A percentile compares a stretch with the other conserved stretches of the same genome.
These are phyloP conservation scores for Alternaria postmessia DNA, from an alignment of 2,329 filamentous ascomycete genomes.

Conservation along the genomic window DNA sequence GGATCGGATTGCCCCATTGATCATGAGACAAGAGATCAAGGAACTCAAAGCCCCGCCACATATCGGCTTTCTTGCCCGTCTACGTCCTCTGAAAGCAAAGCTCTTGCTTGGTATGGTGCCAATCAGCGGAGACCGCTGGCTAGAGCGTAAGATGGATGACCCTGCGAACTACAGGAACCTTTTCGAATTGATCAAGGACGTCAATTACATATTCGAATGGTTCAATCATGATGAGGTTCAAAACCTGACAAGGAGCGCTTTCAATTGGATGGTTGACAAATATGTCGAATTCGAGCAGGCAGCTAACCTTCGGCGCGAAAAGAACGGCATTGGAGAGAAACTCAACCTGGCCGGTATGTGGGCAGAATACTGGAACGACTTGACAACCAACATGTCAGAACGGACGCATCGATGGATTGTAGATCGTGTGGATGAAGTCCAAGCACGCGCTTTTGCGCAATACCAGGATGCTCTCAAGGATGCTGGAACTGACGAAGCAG, in stretches of 20 bases:
- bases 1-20: not conserved
- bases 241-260: constrained; percentile 9
- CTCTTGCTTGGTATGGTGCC: constrained; percentile 29
- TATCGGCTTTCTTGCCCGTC: constrained; percentile 11
- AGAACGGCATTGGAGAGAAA: constrained; percentile 14
- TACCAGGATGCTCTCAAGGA: not conserved
- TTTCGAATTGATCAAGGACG: constrained; percentile 25
- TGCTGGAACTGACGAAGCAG: not conserved
- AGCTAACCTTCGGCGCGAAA: constrained; percentile 23
- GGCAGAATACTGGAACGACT: constrained; percentile 25
- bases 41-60: not conserved
- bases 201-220: constrained; percentile 22
- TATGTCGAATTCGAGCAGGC: constrained; percentile 23
- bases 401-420: constrained; percentile 29
- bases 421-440: constrained; percentile 27
- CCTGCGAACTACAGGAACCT: constrained; percentile 25
- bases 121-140: constrained; percentile 25
- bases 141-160: constrained; percentile 28
- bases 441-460: not conserved
- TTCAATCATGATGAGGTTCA: constrained; percentile 12
- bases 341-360: constrained; percentile 29
- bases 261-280: constrained; percentile 20
- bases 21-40: not conserved
- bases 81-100: constrained; percentile 22
- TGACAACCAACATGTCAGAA: constrained; percentile 16